Evolutionary conservation across 257 asterid genomes (phyloP), one percentile per base, ranked within the genome.

Genomic region (Euphrasia confusa): DNA sequence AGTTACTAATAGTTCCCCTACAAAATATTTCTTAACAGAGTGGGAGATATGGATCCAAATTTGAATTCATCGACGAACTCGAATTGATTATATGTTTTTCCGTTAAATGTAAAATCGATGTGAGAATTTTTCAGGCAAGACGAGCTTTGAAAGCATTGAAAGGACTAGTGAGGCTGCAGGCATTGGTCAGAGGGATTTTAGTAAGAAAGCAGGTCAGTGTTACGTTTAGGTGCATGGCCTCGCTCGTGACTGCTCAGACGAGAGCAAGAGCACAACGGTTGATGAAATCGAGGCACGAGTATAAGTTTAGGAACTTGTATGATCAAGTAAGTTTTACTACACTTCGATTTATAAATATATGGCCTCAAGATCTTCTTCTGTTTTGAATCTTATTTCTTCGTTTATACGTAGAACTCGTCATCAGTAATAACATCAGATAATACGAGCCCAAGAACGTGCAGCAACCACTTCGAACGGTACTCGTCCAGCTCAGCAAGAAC

Each of bases 131-230:
- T 58, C 69, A 90, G 98, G 94, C 96, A 61, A 82, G 78, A 73
- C 85, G 94, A 66, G 98, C 98, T 7, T 72, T 88, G 61, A 88
- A 84, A 73, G 96, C 98, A 40, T 84, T 88, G 4, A 90, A 75
- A 73, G 98, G 84, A 59, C 77, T 88, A 58, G 96, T 90, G 61
- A 90, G 85, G 80, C 95, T 90, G 70, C 98, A 90, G 70, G 98
- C 98, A 37, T 71, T 81, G n/a, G 89, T 88, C 52, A 78, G 98
- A 74, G 96, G 96, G 56, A 95, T 77, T 60, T 85, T 90, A 14
- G 88, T 88, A 27, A 74, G 98, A 65, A 90, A 82, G 65, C 91
- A 82, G 72, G 88, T 89, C 32, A 84, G 87, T 24, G 88, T 83
- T 69, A 82, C 83, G 88, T 89, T 90, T 30, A 80, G 74, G 9